Base-by-base conservation (phyloP, 768 basidiomycete species). In the Trametes cinnabarina region DNA sequence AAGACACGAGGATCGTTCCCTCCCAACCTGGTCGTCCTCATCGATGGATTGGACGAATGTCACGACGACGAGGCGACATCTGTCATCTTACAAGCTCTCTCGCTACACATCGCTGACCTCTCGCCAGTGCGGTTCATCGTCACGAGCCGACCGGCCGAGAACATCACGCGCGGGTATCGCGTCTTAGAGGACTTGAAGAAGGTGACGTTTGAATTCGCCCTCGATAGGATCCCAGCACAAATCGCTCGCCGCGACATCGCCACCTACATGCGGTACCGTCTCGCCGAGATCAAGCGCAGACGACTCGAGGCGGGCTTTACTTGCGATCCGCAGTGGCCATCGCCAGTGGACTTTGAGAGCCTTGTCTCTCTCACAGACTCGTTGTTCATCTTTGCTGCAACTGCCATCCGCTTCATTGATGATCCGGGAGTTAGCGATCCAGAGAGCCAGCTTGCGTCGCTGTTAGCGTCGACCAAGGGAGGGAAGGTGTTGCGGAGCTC, bases 301-400 rank as follows among this genome's bases (percentile, higher is more conserved):
- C 30, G 30, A 32, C 30, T 32, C 30, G 30, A 32, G 30, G 30
- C 30, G 30, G 14, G 15, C 12, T 47, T 20, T 43, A n/a, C 14
- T 14, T 7, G 40, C 15, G 30, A 6, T 23, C 37, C 25, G 4
- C 14, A n/a, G 3, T 61, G 60, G 60, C 60, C 60, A 17, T 15
- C 48, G 2, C 23, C 19, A 35, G 44, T 28, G 2, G 42, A 56
- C 12, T 3, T 61, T 9, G 32, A 44, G 3, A 34, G 22, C 14
- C 44, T 61, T 12, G 34, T 42, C 9, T 12, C 39, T 1, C 22
- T 47, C 4, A 35, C 55, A 1, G 42, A 30, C 5, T 62, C 60
- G 0, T 30, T 68, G 14, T 69, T 69, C 37, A 65, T 66, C n/a
- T 67, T 58, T 20, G 67, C 67, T 1, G 50, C 66, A 1, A 64